These are phyloP conservation scores for Iberis pinnata DNA, from an alignment of 345 rosid genomes.

Conservation along the genomic window DNA sequence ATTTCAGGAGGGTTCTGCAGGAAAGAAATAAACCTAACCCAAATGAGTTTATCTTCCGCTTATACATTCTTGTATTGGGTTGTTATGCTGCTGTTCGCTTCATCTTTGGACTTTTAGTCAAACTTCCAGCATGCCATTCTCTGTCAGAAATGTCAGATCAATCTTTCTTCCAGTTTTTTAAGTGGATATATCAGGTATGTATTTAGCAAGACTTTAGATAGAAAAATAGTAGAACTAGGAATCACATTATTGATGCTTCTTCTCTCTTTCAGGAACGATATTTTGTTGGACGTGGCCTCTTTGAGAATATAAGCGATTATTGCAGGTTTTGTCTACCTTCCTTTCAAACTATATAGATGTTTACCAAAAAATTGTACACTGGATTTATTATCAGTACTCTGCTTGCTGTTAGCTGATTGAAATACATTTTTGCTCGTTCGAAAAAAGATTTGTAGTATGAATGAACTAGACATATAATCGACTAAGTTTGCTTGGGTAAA, in stretches of 20 bases:
- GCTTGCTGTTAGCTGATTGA: slow-evolving; percentile 13
- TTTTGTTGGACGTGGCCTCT: slow-evolving; percentile 94
- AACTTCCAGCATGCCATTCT: slow-evolving; percentile 76
- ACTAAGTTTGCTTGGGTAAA: neutral
- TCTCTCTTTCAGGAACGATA: slow-evolving; percentile 75
- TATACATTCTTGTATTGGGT: slow-evolving; percentile 85
- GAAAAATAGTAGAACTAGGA: slow-evolving; percentile 5
- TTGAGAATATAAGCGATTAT: slow-evolving; percentile 75
- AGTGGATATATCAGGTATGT: slow-evolving; percentile 95
- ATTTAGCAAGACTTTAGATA: slow-evolving; percentile 12
- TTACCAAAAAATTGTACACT: slow-evolving; percentile 11
- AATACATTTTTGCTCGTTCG: slow-evolving; percentile 7
- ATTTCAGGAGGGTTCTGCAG: slow-evolving; percentile 67
- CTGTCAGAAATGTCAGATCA: slow-evolving; percentile 89
- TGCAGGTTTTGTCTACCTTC: slow-evolving; percentile 50
- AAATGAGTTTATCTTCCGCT: slow-evolving; percentile 64
- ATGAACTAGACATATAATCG: no score
- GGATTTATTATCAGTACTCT: slow-evolving; percentile 1
- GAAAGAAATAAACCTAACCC: slow-evolving; percentile 53
- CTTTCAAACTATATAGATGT: neutral
- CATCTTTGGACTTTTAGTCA: slow-evolving; percentile 54
- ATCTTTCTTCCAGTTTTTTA: slow-evolving; percentile 90
- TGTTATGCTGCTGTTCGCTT: slow-evolving; percentile 74
- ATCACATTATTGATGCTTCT: slow-evolving; percentile 14
- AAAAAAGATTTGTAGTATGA: neutral